These are phyloP conservation scores for Cymodocea nodosa DNA, from an alignment of 116 monocot species.

Conservation along the genomic window DNA sequence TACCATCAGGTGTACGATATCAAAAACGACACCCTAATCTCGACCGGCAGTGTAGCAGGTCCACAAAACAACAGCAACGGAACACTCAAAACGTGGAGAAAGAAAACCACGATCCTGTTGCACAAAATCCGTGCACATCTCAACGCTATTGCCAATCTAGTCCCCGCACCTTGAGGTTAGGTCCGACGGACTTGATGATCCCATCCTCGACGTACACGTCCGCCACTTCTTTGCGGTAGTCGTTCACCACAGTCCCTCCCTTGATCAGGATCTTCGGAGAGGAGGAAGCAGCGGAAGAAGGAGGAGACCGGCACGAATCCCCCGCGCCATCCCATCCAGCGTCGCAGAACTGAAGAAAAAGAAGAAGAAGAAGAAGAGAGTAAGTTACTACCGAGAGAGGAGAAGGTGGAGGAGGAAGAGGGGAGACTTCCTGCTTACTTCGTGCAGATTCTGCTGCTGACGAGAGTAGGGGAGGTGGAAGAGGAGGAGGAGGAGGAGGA, in stretches of 20 bases:
- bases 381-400: neutral
- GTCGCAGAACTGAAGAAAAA: slow-evolving; percentile 37
- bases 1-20: too few relatives aligned
- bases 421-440: slow-evolving; percentile 8
- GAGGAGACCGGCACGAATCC: too few relatives aligned
- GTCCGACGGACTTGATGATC: slow-evolving; percentile 47
- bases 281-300: neutral
- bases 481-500: slow-evolving; percentile 19
- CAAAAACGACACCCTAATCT: too few relatives aligned
- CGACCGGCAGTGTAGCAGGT: too few relatives aligned
- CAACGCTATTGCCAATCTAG: neutral
- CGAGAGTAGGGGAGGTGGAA: slow-evolving; percentile 4
- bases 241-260: slow-evolving; percentile 96
- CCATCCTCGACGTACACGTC: slow-evolving; percentile 95
- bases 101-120: neutral
- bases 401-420: neutral
- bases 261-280: slow-evolving; percentile 60
- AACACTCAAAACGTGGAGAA: too few relatives aligned
- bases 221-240: slow-evolving; percentile 77
- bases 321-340: slow-evolving; percentile 4
- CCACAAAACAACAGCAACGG: too few relatives aligned
- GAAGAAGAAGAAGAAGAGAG: neutral
- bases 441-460: slow-evolving; percentile 17
- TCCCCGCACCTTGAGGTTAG: slow-evolving; percentile 50
- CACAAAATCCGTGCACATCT: neutral